Conservation (phyloP, 2,329 filamentous ascomycete genomes). For the Penicillium sp. region DNA sequence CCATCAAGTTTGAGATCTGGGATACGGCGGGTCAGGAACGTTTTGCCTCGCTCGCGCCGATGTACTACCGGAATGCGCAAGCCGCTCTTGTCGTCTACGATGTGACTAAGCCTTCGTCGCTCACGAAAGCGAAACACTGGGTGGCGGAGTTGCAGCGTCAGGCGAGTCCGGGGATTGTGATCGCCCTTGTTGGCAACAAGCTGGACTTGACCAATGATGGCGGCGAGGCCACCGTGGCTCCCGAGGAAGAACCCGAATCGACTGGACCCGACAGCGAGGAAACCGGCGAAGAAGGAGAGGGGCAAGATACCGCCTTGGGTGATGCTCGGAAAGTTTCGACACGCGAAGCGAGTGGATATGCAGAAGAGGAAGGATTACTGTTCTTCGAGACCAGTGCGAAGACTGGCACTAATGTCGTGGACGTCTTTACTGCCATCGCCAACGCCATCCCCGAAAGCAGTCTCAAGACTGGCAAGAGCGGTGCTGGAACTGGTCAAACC, state of each 20-base stretch:
- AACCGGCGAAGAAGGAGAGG: slow-evolving; percentile 47
- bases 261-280: slow-evolving; percentile 31
- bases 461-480: slow-evolving; percentile 78
- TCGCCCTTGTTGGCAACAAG: slow-evolving; percentile 95
- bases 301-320: slow-evolving; percentile 57
- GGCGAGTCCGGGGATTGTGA: slow-evolving; percentile 92
- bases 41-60: slow-evolving; percentile 90
- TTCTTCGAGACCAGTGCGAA: slow-evolving; percentile 99
- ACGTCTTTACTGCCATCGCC: slow-evolving; percentile 96
- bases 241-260: slow-evolving; percentile 38
- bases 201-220: slow-evolving; percentile 68
- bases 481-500: slow-evolving; percentile 53
- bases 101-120: slow-evolving; percentile 89
- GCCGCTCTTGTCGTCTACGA: slow-evolving; percentile 97
- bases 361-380: slow-evolving; percentile 85
- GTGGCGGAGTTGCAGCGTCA: slow-evolving; percentile 95
- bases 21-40: slow-evolving; percentile 97
- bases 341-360: slow-evolving; percentile 87
- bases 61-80: slow-evolving; percentile 99
- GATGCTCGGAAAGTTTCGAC: slow-evolving; percentile 83
- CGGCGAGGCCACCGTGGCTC: slow-evolving; percentile 43
- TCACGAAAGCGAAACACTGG: slow-evolving; percentile 98
- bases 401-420: slow-evolving; percentile 86
- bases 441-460: slow-evolving; percentile 97
- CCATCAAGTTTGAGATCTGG: slow-evolving; percentile 80